phyloP scores from a whole-genome alignment of 2,329 filamentous ascomycete species.

The Sporothrix curviconia region DNA sequence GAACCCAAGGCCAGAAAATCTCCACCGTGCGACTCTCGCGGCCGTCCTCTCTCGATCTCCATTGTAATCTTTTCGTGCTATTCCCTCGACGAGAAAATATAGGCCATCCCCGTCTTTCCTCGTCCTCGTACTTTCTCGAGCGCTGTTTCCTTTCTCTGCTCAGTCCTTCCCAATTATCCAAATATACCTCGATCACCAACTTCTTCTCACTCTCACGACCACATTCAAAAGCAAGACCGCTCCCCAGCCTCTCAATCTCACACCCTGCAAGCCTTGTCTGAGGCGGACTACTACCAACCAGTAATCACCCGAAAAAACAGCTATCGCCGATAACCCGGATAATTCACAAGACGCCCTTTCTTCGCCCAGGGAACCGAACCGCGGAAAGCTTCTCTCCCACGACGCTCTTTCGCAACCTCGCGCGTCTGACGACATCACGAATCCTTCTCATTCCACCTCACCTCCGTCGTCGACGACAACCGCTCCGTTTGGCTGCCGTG shows the following conservation, averaged over 20 bases:
- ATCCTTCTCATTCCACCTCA: background rate
- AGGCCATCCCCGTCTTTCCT: background rate
- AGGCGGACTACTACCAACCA: background rate
- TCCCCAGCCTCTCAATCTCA: background rate
- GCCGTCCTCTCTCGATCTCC: background rate
- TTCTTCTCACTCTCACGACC: background rate
- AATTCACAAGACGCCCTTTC: background rate
- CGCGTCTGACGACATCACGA: background rate
- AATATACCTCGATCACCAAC: background rate
- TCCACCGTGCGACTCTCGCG: background rate
- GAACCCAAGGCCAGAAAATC: background rate
- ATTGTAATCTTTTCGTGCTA: background rate
- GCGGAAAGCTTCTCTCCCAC: background rate
- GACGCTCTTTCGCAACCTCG: background rate
- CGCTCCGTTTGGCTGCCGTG: background rate
- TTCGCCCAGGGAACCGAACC: background rate
- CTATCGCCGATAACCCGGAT: background rate
- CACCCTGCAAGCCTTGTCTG: background rate
- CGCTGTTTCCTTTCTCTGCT: background rate
- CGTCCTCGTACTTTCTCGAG: background rate
- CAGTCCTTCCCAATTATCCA: background rate
- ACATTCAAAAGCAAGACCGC: background rate
- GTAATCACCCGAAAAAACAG: slow-evolving; percentile 1
- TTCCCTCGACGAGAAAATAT: background rate
- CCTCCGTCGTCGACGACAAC: background rate